These are phyloP conservation scores for Echinochloa phyllopogon DNA, from an alignment of 176 grass and related monocot species.

Conservation along the genomic window DNA sequence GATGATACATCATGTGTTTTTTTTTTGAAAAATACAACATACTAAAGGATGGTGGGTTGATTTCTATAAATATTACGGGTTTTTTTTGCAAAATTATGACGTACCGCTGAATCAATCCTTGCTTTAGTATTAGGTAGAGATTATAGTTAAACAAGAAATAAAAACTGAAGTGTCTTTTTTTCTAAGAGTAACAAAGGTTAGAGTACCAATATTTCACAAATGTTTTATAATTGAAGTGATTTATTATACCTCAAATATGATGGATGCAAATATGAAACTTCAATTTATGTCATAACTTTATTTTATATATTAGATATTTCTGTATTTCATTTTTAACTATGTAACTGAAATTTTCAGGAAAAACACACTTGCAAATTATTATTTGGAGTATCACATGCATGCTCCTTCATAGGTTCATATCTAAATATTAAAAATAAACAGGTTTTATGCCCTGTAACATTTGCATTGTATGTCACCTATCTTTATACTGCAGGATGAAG, in stretches of 20 bases:
- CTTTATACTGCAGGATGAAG: conserved; percentile 59
- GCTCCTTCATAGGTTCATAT: not conserved
- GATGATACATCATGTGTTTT: too few relatives aligned
- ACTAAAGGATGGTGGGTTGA: too few relatives aligned
- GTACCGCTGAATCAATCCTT: too few relatives aligned
- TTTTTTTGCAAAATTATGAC: too few relatives aligned
- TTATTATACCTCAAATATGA: not conserved
- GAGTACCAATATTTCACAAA: not conserved
- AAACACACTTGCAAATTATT: not conserved
- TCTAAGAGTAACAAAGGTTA: not conserved
- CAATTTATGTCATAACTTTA: not conserved
- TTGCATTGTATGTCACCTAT: not conserved
- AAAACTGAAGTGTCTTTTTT: not conserved
- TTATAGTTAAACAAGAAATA: not conserved
- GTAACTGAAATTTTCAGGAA: not conserved
- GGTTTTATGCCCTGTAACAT: not conserved
- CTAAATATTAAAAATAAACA: conserved; percentile 18
- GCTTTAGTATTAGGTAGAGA: too few relatives aligned
- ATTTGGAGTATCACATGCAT: not conserved
- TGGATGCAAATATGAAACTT: not conserved
- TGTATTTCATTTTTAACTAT: conserved; percentile 1
- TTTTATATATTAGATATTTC: not conserved
- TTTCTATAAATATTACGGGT: too few relatives aligned
- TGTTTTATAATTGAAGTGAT: not conserved
- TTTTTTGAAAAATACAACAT: too few relatives aligned